These are phyloP conservation scores for Phalaenopsis aphrodite DNA, from an alignment of 106 monocot genomes.

Conservation along the genomic window DNA sequence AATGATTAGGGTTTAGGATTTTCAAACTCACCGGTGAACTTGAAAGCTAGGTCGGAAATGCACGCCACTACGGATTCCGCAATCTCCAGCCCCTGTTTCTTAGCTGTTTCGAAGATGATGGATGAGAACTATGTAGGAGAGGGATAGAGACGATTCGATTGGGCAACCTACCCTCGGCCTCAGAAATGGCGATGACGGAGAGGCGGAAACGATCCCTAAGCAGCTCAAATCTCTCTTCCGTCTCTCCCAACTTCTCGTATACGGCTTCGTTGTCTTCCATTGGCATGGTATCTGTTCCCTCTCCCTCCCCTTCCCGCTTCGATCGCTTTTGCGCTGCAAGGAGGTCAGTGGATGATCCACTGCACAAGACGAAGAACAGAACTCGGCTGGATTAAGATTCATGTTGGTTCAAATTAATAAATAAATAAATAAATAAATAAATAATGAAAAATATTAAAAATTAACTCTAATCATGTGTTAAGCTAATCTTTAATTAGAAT, in stretches of 20 bases:
- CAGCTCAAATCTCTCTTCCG: constrained; percentile 38
- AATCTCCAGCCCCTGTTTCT: constrained; percentile 54
- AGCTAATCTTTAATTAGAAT: no score
- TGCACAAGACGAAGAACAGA: no score
- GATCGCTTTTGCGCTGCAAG: no score
- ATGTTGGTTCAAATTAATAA: no score
- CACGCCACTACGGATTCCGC: constrained; percentile 58
- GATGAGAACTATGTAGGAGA: neutral
- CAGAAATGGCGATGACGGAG: constrained; percentile 61
- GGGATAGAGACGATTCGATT: neutral
- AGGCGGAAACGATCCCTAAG: constrained; percentile 66
- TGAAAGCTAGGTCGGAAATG: constrained; percentile 62
- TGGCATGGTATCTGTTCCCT: neutral
- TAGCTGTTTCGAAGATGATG: constrained; percentile 26
- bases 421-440: no score
- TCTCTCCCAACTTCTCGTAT: constrained; percentile 37
- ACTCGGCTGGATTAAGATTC: no score
- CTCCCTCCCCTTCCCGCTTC: neutral
- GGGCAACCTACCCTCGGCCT: constrained; percentile 37
- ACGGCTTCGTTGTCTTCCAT: constrained; percentile 13
- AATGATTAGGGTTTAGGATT: neutral
- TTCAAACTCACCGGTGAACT: constrained; percentile 38
- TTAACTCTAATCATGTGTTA: no score
- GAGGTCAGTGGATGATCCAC: no score
- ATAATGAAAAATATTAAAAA: no score